Conservation (phyloP, 805 yeast genomes). For the Saccharomycopsis fermentans region DNA sequence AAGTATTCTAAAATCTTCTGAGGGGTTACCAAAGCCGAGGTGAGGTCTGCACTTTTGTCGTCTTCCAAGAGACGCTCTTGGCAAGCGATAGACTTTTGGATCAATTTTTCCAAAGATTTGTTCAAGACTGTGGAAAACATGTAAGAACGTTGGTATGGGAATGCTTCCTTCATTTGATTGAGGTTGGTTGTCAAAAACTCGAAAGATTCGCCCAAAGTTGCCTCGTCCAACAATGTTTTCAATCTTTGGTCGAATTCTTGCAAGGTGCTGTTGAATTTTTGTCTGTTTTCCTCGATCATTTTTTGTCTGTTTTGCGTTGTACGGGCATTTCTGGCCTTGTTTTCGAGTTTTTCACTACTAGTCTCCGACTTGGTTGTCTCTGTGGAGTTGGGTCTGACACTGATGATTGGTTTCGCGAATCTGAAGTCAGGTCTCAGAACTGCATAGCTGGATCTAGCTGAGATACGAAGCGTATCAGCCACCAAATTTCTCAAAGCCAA, state of each 20-base stretch:
- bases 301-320: neutral
- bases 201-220: conserved; percentile 4
- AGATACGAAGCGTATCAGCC: neutral
- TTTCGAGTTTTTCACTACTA: neutral
- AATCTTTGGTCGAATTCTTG: neutral
- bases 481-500: neutral
- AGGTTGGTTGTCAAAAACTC: conserved; percentile 3
- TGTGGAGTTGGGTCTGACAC: neutral
- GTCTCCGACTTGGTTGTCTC: neutral
- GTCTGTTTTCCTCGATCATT: neutral
- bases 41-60: neutral
- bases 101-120: conserved; percentile 3
- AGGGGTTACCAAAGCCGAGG: neutral
- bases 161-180: neutral
- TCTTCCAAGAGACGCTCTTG: neutral
- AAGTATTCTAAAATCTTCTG: conserved; percentile 4
- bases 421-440: neutral
- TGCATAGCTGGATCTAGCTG: neutral
- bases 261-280: neutral
- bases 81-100: neutral
- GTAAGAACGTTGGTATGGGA: neutral
- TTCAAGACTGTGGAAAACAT: neutral
- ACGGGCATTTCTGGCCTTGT: neutral
- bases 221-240: neutral
- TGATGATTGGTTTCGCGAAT: neutral